Evolutionary conservation across 2,329 filamentous ascomycete genomes (phyloP).

Genomic region (Arthroderma sp.): DNA sequence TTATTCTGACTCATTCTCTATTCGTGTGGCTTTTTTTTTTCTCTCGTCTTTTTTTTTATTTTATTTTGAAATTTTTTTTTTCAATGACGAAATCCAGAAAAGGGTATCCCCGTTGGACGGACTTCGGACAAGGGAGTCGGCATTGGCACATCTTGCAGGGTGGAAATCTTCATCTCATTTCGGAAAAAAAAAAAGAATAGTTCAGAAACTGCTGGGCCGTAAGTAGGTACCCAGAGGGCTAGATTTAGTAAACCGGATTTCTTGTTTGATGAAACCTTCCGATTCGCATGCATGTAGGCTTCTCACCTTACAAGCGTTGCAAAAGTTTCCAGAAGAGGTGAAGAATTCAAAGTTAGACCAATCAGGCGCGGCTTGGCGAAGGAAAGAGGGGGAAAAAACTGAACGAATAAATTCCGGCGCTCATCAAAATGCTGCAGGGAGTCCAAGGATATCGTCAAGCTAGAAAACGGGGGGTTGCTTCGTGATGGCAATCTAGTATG

Average conservation of each 20-base stretch:
- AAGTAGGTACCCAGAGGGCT: neutral
- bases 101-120: neutral
- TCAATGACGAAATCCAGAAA: neutral
- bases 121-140: neutral
- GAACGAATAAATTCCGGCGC: too few relatives aligned
- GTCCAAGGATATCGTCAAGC: too few relatives aligned
- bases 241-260: neutral
- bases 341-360: too few relatives aligned
- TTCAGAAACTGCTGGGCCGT: neutral
- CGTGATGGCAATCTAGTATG: too few relatives aligned
- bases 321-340: too few relatives aligned
- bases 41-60: neutral
- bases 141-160: neutral
- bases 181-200: neutral
- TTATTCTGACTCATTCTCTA: neutral
- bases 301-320: too few relatives aligned
- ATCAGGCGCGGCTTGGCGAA: too few relatives aligned
- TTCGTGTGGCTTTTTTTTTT: constrained; percentile 1
- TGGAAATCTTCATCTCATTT: neutral
- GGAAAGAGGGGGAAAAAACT: too few relatives aligned
- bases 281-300: too few relatives aligned
- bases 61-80: constrained; percentile 1
- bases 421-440: too few relatives aligned
- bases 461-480: too few relatives aligned
- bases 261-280: too few relatives aligned